A percentile compares a stretch with the other conserved stretches of the same genome.
Conservation (phyloP, 2,329 filamentous ascomycete genomes). For the Pseudofabraea citricarpa region DNA sequence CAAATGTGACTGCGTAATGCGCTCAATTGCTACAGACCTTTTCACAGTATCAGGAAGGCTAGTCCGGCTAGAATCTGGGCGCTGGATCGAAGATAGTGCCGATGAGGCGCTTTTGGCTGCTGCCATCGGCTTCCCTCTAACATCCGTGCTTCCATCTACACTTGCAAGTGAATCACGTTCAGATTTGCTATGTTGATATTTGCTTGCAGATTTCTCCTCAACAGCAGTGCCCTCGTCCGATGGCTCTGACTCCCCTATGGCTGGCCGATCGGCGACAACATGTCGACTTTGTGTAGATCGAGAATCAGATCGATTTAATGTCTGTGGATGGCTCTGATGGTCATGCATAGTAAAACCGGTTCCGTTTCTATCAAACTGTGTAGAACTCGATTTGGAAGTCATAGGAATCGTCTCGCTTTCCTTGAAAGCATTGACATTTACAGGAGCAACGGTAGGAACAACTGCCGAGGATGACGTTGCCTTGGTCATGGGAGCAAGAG, state of each 20-base stretch:
- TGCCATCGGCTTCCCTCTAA: conserved; percentile 24
- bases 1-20: conserved; percentile 38
- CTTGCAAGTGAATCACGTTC: conserved; percentile 9
- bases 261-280: conserved; percentile 6
- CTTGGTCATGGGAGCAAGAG: conserved; percentile 26
- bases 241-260: conserved; percentile 16
- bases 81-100: conserved; percentile 23
- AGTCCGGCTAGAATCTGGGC: conserved; percentile 23
- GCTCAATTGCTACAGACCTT: conserved; percentile 27
- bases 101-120: conserved; percentile 24
- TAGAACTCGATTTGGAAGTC: not conserved
- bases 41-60: conserved; percentile 25
- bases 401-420: conserved; percentile 37
- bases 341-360: not conserved
- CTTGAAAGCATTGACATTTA: conserved; percentile 43
- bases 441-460: conserved; percentile 41
- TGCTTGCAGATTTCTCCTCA: not conserved
- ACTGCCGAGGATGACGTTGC: conserved; percentile 23
- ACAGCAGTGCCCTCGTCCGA: conserved; percentile 12
- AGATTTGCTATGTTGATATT: not conserved
- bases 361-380: not conserved
- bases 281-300: conserved; percentile 12
- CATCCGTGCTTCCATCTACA: conserved; percentile 20
- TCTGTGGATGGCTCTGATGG: not conserved
- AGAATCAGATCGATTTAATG: conserved; percentile 3